Conservation (phyloP, 257 asterid genomes). For the Nicotiana tabacum region DNA sequence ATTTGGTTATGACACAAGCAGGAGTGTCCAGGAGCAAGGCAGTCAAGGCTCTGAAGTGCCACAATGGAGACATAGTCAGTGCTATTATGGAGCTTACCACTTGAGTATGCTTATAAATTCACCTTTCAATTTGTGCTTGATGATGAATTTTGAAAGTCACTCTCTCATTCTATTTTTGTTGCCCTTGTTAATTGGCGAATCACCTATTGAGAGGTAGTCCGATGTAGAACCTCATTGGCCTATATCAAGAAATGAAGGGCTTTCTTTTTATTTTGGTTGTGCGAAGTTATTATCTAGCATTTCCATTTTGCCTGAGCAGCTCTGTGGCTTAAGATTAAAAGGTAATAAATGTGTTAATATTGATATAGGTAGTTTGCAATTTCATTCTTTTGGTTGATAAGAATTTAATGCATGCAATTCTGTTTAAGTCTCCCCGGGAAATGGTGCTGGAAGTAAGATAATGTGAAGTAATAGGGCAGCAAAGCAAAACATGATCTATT, state of each 20-base stretch:
- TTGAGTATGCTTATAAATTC: conserved; percentile 5
- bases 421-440: background rate
- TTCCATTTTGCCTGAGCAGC: background rate
- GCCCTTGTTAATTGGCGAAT: background rate
- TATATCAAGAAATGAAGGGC: conserved; percentile 1
- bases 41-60: conserved; percentile 74
- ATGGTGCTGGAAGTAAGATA: background rate
- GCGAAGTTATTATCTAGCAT: background rate
- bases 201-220: background rate
- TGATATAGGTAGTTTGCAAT: background rate
- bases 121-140: background rate
- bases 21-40: conserved; percentile 75
- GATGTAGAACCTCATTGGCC: background rate
- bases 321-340: background rate
- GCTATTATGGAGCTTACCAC: conserved; percentile 92
- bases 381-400: background rate
- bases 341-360: background rate
- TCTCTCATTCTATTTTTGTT: conserved; percentile 15
- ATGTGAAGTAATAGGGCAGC: background rate
- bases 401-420: background rate
- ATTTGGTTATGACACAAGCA: conserved; percentile 89
- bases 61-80: conserved; percentile 78
- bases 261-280: background rate
- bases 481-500: background rate
- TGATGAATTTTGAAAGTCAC: conserved; percentile 21